These are phyloP conservation scores for Suhomyces sp. DNA, from an alignment of 805 yeast genomes.

Conservation along the genomic window DNA sequence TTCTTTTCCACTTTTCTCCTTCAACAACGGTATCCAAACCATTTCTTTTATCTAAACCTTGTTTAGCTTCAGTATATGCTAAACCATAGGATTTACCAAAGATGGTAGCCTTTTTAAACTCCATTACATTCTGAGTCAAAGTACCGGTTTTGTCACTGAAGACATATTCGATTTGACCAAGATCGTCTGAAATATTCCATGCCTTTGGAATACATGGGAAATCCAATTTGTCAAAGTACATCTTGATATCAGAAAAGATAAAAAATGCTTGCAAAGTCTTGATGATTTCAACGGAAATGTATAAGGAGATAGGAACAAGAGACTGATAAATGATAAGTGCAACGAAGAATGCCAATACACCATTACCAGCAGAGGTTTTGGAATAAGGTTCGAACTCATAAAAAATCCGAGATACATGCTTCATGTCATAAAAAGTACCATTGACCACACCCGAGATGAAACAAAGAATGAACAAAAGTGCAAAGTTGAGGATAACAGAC, in stretches of 20 bases:
- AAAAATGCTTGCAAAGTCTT: conserved; percentile 81
- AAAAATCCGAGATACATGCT: conserved; percentile 52
- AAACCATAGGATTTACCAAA: conserved; percentile 71
- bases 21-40: conserved; percentile 74
- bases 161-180: conserved; percentile 82
- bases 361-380: conserved; percentile 63
- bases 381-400: conserved; percentile 74
- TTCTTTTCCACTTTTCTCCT: conserved; percentile 48
- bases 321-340: conserved; percentile 76
- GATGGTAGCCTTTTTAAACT: conserved; percentile 76
- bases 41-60: conserved; percentile 74
- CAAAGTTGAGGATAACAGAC: conserved; percentile 67
- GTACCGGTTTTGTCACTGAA: conserved; percentile 88
- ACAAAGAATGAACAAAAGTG: conserved; percentile 63
- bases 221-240: conserved; percentile 69
- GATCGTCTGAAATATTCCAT: conserved; percentile 83
- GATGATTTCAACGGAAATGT: conserved; percentile 78
- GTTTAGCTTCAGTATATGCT: conserved; percentile 81
- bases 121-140: conserved; percentile 81
- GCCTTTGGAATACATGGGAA: conserved; percentile 83
- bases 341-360: conserved; percentile 71
- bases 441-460: conserved; percentile 68
- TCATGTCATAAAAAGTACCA: conserved; percentile 58
- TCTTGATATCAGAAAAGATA: conserved; percentile 69
- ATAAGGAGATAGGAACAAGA: conserved; percentile 78